Base-by-base conservation (phyloP, 2,329 filamentous ascomycete species). In the Clonostachys rhizophaga region DNA sequence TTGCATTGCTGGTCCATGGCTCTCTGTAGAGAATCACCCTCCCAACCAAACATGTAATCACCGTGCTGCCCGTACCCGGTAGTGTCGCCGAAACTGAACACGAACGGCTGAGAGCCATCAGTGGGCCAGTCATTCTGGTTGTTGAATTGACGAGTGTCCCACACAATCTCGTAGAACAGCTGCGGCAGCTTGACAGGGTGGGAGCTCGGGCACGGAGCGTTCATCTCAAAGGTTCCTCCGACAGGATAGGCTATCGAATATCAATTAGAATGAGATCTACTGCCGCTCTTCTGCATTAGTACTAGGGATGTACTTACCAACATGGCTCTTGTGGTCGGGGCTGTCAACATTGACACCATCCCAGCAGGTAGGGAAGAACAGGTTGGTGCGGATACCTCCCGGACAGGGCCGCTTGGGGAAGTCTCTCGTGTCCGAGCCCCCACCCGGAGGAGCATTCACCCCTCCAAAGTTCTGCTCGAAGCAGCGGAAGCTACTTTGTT, bases 121-220 rank as follows among this genome's bases (percentile, higher is more conserved):
- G 46, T 52, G 47, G 59, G 52, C 54, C 58, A 62, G 14, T 56
- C 55, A 47, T 51, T 52, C 18, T 76, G 67, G 47, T 75, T 77
- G 30, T 67, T 69, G 65, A 87, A 95, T 2, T 72, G 74, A 45
- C 78, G 66, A 8, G 89, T 94, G 60, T 86, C 71, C 80, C 84
- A 95, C 63, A 95, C 95, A 34, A 86, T 89, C 71, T 96, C 90
- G 63, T 78, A 96, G 65, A 95, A 86, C 44, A 96, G 75, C 50
- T 85, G 85, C 3, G 87, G 82, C 20, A 94, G 65, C 48, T 87
- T 84, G 16, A 75, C 76, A 5, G 72, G 72, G 55, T 76, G 68
- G 7, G 58, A 63, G 30, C 57, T 42, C 1, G 71, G 70, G 51
- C 70, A 74, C 11, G 58, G 54, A 36, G 56, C 58, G 14, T 47